A percentile compares a stretch with the other conserved stretches of the same genome.
phyloP scores from a whole-genome alignment of 2,329 filamentous ascomycete genomes.

The Tolypocladium album region DNA sequence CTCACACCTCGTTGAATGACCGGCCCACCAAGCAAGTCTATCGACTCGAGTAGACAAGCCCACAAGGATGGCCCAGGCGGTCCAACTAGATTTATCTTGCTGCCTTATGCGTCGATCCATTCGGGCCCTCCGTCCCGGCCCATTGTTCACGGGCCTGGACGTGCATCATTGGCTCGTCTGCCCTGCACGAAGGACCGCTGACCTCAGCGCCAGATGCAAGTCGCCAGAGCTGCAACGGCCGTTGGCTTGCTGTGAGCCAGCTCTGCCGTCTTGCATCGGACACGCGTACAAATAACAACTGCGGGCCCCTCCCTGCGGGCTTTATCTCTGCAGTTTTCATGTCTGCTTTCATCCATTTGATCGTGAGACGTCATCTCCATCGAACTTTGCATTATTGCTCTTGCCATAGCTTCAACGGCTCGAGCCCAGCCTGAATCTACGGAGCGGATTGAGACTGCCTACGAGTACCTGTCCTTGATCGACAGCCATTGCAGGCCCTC shows the following conservation, averaged over 20 bases:
- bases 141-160: neutral
- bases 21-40: too few relatives aligned
- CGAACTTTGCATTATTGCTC: neutral
- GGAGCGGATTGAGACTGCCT: neutral
- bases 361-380: neutral
- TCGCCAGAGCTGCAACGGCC: neutral
- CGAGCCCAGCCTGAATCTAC: neutral
- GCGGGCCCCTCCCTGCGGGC: neutral
- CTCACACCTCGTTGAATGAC: neutral
- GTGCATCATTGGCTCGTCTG: neutral
- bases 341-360: neutral
- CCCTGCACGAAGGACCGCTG: neutral
- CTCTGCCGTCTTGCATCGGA: neutral
- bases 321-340: neutral
- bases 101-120: conserved; percentile 1
- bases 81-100: neutral
- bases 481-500: neutral
- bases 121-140: conserved; percentile 1
- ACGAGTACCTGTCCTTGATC: too few relatives aligned
- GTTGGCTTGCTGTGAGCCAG: neutral
- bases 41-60: too few relatives aligned
- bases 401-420: neutral
- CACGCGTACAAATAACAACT: neutral
- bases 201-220: conserved; percentile 1
- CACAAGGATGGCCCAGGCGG: neutral